Evolutionary conservation across 768 basidiomycete genomes (phyloP), one percentile per base, ranked within the genome.

Genomic region (Pulveroboletus sp.): DNA sequence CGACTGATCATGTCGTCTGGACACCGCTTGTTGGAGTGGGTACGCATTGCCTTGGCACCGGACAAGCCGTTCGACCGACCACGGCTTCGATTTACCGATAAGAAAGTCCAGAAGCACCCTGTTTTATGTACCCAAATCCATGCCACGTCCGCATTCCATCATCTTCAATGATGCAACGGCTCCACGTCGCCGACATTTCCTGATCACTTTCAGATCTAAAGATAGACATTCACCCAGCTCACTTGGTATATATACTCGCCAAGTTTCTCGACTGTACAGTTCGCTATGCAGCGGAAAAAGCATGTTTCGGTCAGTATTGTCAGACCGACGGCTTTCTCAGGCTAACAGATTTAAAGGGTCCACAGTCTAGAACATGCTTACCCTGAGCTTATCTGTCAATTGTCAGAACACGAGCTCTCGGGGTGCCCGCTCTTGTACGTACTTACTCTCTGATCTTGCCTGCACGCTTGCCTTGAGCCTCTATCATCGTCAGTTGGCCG

Each of bases 1-100:
- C 34, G 29, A 20, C 41, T 46, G 49, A 47, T 50, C 51, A 21
- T 31, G 57, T 62, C 50, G 51, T 27, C 48, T 53, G 51, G 52
- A 36, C 45, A 59, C 50, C 39, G 50, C 54, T 50, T 43, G 36
- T 40, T 43, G 39, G 44, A 32, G 35, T 42, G 51, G 52, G 51
- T 47, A 6, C 25, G 44, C 49, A 47, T 45, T 47, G 55, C 51
- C 44, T 40, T 44, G 55, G 48, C 21, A 35, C 27, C 34, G 32
- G 39, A 27, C 33, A n/a, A 17, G 10, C 23, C 16, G 24, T 14
- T 35, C 44, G n/a, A 12, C 35, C 34, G 44, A 19, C 10, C n/a
- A 10, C 39, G 40, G 44, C 29, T 45, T 35, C 23, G 32, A 23
- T 32, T 50, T 40, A 13, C 50, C 11, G 19, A 10, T 27, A 9